Conservation (phyloP, 148 eudicot genomes). For the Cornus suecica region DNA sequence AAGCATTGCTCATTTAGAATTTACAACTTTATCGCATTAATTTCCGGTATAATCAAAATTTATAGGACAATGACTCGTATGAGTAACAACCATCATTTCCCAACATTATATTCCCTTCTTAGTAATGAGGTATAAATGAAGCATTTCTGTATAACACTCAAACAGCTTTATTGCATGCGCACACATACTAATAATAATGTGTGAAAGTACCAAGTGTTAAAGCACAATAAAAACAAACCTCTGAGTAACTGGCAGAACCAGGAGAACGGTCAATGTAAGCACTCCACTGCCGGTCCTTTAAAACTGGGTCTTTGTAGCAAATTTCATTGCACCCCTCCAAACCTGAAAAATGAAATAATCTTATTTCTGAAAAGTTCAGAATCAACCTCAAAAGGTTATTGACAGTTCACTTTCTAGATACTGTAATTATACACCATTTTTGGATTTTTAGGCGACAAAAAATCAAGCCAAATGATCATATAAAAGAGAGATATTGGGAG, state of each 20-base stretch:
- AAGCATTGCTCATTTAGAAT: too few relatives aligned
- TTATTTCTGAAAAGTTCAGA: neutral
- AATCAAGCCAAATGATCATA: neutral
- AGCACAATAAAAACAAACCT: conserved; percentile 42
- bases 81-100: neutral
- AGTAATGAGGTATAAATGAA: neutral
- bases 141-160: neutral
- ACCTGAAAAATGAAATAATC: conserved; percentile 37
- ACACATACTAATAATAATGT: neutral
- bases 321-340: conserved; percentile 74
- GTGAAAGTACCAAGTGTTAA: neutral
- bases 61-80: neutral
- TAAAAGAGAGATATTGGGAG: neutral
- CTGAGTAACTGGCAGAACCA: conserved; percentile 75
- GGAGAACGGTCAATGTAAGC: conserved; percentile 98
- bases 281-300: conserved; percentile 94
- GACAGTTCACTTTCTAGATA: neutral
- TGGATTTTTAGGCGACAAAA: neutral
- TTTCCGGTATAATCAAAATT: neutral
- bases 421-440: neutral
- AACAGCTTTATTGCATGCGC: neutral
- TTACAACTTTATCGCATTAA: too few relatives aligned
- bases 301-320: conserved; percentile 95
- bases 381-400: conserved; percentile 4
- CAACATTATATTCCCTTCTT: neutral